phyloP scores from a whole-genome alignment of 2,329 filamentous ascomycete genomes.

The Arthrobotrys sphaeroides region DNA sequence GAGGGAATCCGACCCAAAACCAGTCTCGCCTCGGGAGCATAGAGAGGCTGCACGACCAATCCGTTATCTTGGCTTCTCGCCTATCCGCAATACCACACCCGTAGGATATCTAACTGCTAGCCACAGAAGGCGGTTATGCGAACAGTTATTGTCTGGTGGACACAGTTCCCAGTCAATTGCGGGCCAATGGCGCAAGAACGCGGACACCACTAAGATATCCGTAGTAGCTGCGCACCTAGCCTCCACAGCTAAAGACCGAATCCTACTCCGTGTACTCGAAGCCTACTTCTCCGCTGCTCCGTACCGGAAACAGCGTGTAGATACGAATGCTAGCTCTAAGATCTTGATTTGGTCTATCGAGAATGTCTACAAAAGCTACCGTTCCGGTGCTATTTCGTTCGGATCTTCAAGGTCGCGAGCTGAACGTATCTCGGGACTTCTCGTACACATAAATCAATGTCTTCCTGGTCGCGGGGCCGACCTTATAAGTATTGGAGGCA shows the following conservation, averaged over 20 bases:
- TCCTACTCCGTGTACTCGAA: conserved; percentile 28
- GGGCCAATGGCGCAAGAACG: background rate
- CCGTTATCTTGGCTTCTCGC: background rate
- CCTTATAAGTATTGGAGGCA: conserved; percentile 6
- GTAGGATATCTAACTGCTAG: background rate
- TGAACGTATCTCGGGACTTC: conserved; percentile 6
- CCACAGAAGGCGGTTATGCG: conserved; percentile 14
- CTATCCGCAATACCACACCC: background rate
- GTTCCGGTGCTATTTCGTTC: background rate
- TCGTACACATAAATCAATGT: background rate
- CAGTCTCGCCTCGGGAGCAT: background rate
- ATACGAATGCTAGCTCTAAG: conserved; percentile 13
- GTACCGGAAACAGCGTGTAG: background rate
- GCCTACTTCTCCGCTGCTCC: background rate
- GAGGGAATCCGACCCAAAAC: too few species aligned
- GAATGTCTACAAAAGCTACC: background rate
- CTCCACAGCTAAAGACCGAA: conserved; percentile 13
- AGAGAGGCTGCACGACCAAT: background rate
- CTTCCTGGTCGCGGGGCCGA: background rate
- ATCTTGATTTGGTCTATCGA: conserved; percentile 44
- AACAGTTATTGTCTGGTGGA: conserved; percentile 7
- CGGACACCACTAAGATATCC: background rate
- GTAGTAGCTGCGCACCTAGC: conserved; percentile 20
- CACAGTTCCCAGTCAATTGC: conserved; percentile 20
- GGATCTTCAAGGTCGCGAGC: conserved; percentile 20